Evolutionary conservation across 148 eudicot genomes (phyloP).

Genomic region (Rhododendron simsii): DNA sequence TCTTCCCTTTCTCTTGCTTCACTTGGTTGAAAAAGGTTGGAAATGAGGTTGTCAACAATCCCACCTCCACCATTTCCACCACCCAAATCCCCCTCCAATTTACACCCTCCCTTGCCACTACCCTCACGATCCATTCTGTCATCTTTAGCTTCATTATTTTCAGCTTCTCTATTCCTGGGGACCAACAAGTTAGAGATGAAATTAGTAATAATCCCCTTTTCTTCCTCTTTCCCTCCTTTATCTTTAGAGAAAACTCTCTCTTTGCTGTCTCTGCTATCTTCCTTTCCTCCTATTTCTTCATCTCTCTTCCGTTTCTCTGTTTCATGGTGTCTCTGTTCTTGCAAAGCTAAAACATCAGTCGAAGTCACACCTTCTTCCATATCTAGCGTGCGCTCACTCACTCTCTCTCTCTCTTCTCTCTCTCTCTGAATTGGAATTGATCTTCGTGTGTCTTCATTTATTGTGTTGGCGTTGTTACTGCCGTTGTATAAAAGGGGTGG

Average conservation of each 20-base stretch:
- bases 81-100: background rate
- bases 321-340: background rate
- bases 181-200: conserved; percentile 13
- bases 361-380: background rate
- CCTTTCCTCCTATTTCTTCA: background rate
- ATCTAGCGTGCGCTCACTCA: too few species aligned
- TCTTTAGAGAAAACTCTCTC: background rate
- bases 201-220: conserved; percentile 11
- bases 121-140: background rate
- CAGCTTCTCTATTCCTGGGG: background rate
- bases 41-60: conserved; percentile 13
- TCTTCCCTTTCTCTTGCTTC: background rate
- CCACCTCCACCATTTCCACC: conserved; percentile 20
- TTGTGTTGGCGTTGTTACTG: background rate
- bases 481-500: background rate
- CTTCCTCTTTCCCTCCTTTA: conserved; percentile 1
- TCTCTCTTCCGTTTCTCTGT: background rate
- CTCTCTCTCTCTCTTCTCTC: background rate
- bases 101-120: too few species aligned
- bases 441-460: background rate
- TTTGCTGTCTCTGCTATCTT: background rate
- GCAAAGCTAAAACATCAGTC: background rate
- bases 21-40: conserved; percentile 15
- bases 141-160: background rate
- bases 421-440: background rate